phyloP scores from a whole-genome alignment of 768 basidiomycete genomes.

The Trametes meyenii region DNA sequence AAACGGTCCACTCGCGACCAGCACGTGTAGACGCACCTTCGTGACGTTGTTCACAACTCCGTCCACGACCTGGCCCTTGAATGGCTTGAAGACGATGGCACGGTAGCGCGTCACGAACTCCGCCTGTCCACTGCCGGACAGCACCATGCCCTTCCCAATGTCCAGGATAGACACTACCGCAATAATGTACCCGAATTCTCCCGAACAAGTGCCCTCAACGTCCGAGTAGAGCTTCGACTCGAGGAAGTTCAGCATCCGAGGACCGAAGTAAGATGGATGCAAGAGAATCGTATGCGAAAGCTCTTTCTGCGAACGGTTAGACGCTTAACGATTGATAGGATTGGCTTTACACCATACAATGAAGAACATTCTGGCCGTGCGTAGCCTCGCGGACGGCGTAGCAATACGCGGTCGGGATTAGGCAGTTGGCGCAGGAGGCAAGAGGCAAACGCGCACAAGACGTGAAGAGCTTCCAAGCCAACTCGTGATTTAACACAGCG shows the following conservation, averaged over 20 bases:
- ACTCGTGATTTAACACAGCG: too few relatives aligned
- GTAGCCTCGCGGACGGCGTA: too few relatives aligned
- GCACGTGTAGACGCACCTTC: constrained; percentile 60
- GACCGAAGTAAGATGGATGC: constrained; percentile 98
- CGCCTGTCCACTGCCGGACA: constrained; percentile 91
- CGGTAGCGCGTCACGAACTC: constrained; percentile 94
- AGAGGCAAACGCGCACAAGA: too few relatives aligned
- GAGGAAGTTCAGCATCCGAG: constrained; percentile 91
- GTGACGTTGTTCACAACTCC: constrained; percentile 94
- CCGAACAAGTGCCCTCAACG: constrained; percentile 97
- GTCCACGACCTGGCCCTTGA: constrained; percentile 98
- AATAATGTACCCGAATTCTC: constrained; percentile 93
- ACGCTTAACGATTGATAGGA: not conserved
- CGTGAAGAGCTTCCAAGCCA: too few relatives aligned
- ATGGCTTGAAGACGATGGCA: constrained; percentile 99
- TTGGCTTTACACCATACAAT: constrained; percentile 24
- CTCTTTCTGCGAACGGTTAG: constrained; percentile 69
- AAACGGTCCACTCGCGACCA: not conserved
- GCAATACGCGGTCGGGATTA: too few relatives aligned
- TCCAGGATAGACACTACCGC: constrained; percentile 89
- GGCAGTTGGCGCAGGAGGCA: too few relatives aligned
- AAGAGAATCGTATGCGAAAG: constrained; percentile 96
- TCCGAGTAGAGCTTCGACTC: constrained; percentile 93
- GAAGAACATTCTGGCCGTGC: constrained; percentile 29
- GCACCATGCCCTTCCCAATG: constrained; percentile 90